Base-by-base conservation (phyloP, 768 basidiomycete species). In the Lentinula guzmanii region DNA sequence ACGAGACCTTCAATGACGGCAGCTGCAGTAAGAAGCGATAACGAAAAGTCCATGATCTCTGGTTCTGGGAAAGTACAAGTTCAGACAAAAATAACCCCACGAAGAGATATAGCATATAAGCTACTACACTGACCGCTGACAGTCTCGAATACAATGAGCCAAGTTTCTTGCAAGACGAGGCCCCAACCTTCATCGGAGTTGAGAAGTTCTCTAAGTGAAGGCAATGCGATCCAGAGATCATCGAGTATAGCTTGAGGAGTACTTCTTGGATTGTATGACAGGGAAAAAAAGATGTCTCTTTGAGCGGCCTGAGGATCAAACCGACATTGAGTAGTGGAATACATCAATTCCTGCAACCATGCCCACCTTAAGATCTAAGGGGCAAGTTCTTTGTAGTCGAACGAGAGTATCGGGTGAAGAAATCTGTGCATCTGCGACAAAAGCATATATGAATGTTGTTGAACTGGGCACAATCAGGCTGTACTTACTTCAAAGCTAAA, bases 401-500 rank as follows among this genome's bases (percentile, higher is more conserved):
- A 65, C 0, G 82, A 76, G 54, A 75, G 77, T 1, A 88, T 76
- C 1, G 85, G 83, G 11, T 73, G 65, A 5, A 88, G 74, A 10
- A 87, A 87, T 15, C 86, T 82, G 72, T 89, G 85, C 58, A 84
- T 76, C 86, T 89, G 62, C 43, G 35, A 45, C 50, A 21, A 34
- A 28, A 8, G 42, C n/a, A 21, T 55, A 15, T 18, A 62, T 62
- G 11, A 52, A 35, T 16, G 31, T 57, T 42, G 61, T 37, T 6
- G 21, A 21, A 21, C 21, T 21, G 21, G 37, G 41, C n/a, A 63
- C 18, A 13, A 61, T 9, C 37, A 37, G 1, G 42, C 13, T 57
- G 42, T 5, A 59, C 55, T 31, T 9, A 84, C 86, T 84, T 81
- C 37, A 87, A 68, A 3, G 85, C 79, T 24, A 89, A 70, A 70